These are phyloP conservation scores for Kwoniella europaea DNA, from an alignment of 768 basidiomycete species.

Conservation along the genomic window DNA sequence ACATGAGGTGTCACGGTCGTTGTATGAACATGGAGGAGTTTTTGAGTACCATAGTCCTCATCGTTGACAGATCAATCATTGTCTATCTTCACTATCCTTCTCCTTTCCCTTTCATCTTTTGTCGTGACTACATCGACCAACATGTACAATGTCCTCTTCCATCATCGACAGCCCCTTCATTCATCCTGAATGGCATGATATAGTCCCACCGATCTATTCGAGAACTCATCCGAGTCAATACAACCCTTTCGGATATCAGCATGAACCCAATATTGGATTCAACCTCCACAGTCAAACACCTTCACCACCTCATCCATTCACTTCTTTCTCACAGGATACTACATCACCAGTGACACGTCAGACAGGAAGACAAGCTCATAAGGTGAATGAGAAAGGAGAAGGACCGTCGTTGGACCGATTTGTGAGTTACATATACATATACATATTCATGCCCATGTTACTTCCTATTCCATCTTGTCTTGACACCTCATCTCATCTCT, in stretches of 20 bases:
- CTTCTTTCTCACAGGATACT: too few relatives aligned
- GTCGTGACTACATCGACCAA: background rate
- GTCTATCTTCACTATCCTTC: background rate
- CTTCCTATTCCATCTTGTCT: background rate
- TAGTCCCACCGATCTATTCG: background rate
- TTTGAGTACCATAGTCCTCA: too few relatives aligned
- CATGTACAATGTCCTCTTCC: constrained; percentile 2
- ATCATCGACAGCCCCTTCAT: background rate
- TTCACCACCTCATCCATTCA: too few relatives aligned
- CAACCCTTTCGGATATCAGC: background rate
- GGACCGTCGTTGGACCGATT: background rate
- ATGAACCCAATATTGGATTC: background rate
- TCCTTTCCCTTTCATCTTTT: background rate
- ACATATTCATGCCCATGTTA: background rate
- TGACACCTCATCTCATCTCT: too few relatives aligned
- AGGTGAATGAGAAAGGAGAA: background rate
- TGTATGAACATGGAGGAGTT: too few relatives aligned
- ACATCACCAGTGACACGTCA: background rate
- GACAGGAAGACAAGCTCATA: background rate
- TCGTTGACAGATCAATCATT: background rate
- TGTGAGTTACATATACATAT: background rate
- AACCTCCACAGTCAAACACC: too few relatives aligned
- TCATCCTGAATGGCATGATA: constrained; percentile 7
- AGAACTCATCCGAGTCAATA: background rate
- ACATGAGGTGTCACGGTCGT: too few relatives aligned